Evolutionary conservation across 306 rosid species (phyloP).

Genomic region (Echinosophora koreensis): DNA sequence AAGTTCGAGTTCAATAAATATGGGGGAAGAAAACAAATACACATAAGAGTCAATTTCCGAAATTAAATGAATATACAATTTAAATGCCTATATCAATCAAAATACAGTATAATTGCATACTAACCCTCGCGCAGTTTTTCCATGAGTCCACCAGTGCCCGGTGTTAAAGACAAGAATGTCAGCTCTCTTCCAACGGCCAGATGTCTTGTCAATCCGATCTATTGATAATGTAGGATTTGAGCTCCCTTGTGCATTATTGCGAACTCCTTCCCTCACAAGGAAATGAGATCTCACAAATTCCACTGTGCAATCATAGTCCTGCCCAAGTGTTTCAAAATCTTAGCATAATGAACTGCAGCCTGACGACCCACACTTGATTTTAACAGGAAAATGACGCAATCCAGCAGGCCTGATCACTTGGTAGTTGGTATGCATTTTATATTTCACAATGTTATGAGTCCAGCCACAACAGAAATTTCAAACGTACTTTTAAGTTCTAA

Average conservation of each 20-base stretch:
- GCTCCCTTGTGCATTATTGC: slow-evolving; percentile 69
- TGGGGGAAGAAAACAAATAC: slow-evolving; percentile 22
- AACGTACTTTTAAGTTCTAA: background rate
- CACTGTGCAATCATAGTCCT: slow-evolving; percentile 86
- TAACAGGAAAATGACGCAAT: slow-evolving; percentile 38
- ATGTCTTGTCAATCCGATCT: slow-evolving; percentile 87
- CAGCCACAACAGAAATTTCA: background rate
- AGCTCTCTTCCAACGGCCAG: slow-evolving; percentile 86
- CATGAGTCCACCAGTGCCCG: slow-evolving; percentile 99
- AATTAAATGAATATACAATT: slow-evolving; percentile 13
- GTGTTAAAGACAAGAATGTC: slow-evolving; percentile 96
- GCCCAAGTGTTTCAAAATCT: slow-evolving; percentile 59
- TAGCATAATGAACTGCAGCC: slow-evolving; percentile 43
- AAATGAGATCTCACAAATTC: slow-evolving; percentile 96
- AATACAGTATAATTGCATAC: slow-evolving; percentile 47
- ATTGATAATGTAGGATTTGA: slow-evolving; percentile 91
- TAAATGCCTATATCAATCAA: slow-evolving; percentile 43
- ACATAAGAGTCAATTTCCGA: slow-evolving; percentile 14
- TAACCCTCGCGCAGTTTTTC: slow-evolving; percentile 97
- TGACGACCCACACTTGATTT: slow-evolving; percentile 27
- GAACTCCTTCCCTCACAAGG: slow-evolving; percentile 91
- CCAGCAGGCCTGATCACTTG: slow-evolving; percentile 30
- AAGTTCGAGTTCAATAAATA: slow-evolving; percentile 35
- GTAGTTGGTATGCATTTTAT: slow-evolving; percentile 23
- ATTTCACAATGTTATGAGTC: background rate